These are phyloP conservation scores for Phytophthora agathidicida DNA, from an alignment of 352 stramenopile species.

Conservation along the genomic window DNA sequence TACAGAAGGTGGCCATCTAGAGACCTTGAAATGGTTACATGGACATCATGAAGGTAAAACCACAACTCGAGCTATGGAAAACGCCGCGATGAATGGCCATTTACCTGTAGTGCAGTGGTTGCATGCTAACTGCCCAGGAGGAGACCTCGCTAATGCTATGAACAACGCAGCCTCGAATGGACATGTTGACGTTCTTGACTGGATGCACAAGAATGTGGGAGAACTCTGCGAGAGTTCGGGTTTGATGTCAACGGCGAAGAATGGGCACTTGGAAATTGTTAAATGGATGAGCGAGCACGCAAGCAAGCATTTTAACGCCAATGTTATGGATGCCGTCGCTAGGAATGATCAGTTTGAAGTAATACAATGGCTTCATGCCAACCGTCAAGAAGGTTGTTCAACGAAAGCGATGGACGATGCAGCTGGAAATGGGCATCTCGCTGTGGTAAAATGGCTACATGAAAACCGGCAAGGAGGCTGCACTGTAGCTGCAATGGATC, in stretches of 20 bases:
- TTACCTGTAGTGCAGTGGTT: neutral
- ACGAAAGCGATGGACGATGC: neutral
- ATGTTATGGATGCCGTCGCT: neutral
- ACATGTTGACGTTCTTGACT: neutral
- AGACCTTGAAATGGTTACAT: neutral
- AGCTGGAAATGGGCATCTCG: neutral
- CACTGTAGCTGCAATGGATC: neutral
- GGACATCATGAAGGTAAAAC: neutral
- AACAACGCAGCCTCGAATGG: neutral
- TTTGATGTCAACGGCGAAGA: neutral
- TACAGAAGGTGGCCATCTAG: neutral
- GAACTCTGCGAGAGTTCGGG: neutral
- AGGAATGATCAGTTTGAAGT: neutral
- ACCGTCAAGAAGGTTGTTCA: neutral
- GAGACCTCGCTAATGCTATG: neutral
- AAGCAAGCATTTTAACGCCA: neutral
- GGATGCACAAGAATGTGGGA: neutral
- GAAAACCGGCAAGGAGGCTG: neutral
- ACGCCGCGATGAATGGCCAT: neutral
- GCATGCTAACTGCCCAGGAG: neutral
- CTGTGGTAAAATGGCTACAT: conserved; percentile 1
- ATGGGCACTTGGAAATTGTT: neutral
- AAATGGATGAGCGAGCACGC: neutral
- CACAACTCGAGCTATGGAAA: neutral
- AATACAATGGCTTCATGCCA: neutral